Evolutionary conservation across 2,329 filamentous ascomycete species (phyloP).

Genomic region (Tolypocladium nubicola): DNA sequence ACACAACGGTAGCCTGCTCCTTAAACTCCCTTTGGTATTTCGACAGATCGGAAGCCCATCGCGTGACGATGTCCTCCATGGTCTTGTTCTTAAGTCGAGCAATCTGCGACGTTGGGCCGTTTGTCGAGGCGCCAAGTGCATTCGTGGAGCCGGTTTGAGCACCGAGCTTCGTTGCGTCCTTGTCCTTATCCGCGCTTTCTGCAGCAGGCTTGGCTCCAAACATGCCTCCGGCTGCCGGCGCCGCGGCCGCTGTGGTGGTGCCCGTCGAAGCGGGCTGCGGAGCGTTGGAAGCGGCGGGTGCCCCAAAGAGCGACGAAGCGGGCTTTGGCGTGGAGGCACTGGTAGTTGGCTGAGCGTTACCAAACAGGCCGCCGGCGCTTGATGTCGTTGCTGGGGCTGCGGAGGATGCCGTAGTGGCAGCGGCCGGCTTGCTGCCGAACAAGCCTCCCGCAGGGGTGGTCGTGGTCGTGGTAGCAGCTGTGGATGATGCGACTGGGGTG

Average conservation of each 20-base stretch:
- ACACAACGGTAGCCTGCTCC: constrained; percentile 75
- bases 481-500: constrained; percentile 7
- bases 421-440: constrained; percentile 22
- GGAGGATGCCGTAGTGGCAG: constrained; percentile 14
- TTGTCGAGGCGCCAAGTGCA: constrained; percentile 59
- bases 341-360: constrained; percentile 10
- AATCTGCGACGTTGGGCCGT: constrained; percentile 71
- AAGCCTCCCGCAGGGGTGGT: constrained; percentile 15
- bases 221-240: constrained; percentile 15
- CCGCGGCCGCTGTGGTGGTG: constrained; percentile 16
- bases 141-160: constrained; percentile 21
- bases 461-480: constrained; percentile 17
- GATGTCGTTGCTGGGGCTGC: constrained; percentile 18
- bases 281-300: constrained; percentile 12
- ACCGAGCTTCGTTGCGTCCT: constrained; percentile 18
- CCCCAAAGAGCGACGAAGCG: constrained; percentile 7
- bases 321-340: constrained; percentile 7
- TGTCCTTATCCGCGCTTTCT: constrained; percentile 12
- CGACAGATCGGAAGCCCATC: constrained; percentile 89
- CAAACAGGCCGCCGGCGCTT: constrained; percentile 20
- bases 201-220: constrained; percentile 23
- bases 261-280: constrained; percentile 15
- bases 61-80: constrained; percentile 96
- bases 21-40: constrained; percentile 98
- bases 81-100: constrained; percentile 95